phyloP scores from a whole-genome alignment of 2,329 filamentous ascomycete genomes.

The Venturia asperata region DNA sequence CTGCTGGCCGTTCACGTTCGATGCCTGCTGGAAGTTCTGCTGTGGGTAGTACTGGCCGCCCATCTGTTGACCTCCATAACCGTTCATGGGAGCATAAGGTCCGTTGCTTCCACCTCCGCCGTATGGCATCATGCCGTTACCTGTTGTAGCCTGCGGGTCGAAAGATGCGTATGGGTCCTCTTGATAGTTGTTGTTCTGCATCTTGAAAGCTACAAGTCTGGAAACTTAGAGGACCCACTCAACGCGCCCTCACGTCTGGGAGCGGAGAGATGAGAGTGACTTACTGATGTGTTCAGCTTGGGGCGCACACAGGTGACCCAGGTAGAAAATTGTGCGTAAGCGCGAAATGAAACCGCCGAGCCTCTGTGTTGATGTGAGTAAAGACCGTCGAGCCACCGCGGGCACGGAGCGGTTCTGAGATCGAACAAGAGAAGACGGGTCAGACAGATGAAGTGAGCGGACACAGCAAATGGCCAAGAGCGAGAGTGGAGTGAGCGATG shows the following conservation, averaged over 20 bases:
- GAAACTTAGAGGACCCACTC: neutral
- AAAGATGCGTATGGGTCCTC: neutral
- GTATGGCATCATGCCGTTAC: neutral
- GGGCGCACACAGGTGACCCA: neutral
- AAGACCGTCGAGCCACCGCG: neutral
- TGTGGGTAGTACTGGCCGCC: neutral
- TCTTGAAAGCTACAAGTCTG: neutral
- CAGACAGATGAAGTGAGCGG: neutral
- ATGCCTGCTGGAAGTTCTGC: neutral
- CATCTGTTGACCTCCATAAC: neutral
- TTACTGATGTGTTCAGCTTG: neutral
- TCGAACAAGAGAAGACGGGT: neutral
- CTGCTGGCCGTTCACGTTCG: neutral
- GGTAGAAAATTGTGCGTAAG: neutral
- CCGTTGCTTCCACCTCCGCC: neutral
- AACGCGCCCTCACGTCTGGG: neutral
- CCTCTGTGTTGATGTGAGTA: constrained; percentile 7
- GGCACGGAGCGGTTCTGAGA: neutral
- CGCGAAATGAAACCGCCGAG: neutral
- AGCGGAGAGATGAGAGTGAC: neutral
- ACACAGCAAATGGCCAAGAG: neutral
- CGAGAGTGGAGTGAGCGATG: neutral
- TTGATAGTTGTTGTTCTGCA: neutral
- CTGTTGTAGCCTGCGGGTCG: neutral
- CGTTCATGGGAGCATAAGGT: neutral